Evolutionary conservation across 257 asterid species (phyloP), one percentile per base, ranked within the genome.

Genomic region (Henckelia pumila): DNA sequence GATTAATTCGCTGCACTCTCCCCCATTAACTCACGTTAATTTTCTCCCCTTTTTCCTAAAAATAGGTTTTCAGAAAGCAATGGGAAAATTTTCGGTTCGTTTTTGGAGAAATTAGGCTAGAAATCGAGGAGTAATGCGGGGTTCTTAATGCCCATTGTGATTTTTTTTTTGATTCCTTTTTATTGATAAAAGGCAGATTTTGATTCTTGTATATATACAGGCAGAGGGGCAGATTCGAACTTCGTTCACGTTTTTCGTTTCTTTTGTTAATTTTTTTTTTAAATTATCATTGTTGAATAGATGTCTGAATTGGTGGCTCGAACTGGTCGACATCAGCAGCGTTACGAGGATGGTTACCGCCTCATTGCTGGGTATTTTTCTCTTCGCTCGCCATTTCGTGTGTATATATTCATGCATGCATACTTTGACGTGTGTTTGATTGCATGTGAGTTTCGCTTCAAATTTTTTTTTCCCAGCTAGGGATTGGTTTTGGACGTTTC

Each of bases 221-320:
- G 23, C 25, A 71, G 30, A 62, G 25, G 63, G 28, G 37, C 20
- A n/a, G 59, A 22, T 32, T 49, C 57, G 22, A 66, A 28, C 19
- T 47, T 47, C 20, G 20, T 47, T 16, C 20, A 47, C 21, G 8
- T 17, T 17, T 16, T 1, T 47, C 55, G 55, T 47, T 47, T 47
- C 2, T 17, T 17, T 5, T 17, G 55, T 16, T 47, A 14, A 40
- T 40, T 14, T 1, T 73, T 37, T 44, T 26, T 3, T 2, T 26
- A 0, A 26, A 28, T 26, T 26, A 40, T 40, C 3, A 4, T 73
- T 49, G 44, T 23, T 37, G 50, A 61, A 75, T 82, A 91, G 68
- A 91, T 91, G 98, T 91, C 98, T 78, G 87, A 75, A 65, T 81
- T 84, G 84, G 89, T 84, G 64, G 89, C 89, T 56, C 80, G 89